Base-by-base conservation (phyloP, 176 grass and related monocot species). In the Eremochloa ophiuroides region DNA sequence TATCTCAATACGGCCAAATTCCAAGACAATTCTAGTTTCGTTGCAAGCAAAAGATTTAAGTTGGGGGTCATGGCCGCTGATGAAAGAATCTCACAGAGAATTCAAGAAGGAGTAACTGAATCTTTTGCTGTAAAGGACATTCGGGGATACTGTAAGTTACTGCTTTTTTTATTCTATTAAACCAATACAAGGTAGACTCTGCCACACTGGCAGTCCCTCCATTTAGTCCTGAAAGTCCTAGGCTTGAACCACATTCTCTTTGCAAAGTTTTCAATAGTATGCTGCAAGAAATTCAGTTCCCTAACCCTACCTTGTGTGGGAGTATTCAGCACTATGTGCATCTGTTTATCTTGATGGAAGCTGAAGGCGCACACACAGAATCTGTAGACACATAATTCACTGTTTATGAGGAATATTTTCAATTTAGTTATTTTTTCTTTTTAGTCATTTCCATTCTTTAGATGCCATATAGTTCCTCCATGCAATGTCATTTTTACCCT, bases 11-110 rank as follows among this genome's bases (percentile, higher is more conserved):
- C 14, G 61, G 53, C n/a, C 0, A 76, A 28, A 42, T 76, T 76
- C 11, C 74, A 42, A 27, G 74, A 76, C 14, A 76, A 76, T 61
- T 76, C 74, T 6, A 76, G 74, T 61, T 76, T 76, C 12, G 35
- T 76, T 61, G 8, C 8, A 4, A 61, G 15, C 55, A 61, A 62
- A 76, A 76, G 14, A 51, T 76, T 71, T 41, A 60, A 47, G n/a
- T 59, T 60, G 67, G 69, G 25, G 26, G 35, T 76, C 74, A 61
- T 42, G 53, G 74, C 55, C 17, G 55, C 0, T 7, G 55, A 76
- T 76, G 4, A 20, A 28, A 76, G 14, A 60, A 76, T 76, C 2
- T 12, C 35, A 0, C 53, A 76, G 12, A 76, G 55, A 61, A 62
- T 76, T 41, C 53, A 76, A 61, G 74, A 76, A 76, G 74, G 74